These are phyloP conservation scores for Lanmaoa rubissima DNA, from an alignment of 768 basidiomycete genomes.

Conservation along the genomic window DNA sequence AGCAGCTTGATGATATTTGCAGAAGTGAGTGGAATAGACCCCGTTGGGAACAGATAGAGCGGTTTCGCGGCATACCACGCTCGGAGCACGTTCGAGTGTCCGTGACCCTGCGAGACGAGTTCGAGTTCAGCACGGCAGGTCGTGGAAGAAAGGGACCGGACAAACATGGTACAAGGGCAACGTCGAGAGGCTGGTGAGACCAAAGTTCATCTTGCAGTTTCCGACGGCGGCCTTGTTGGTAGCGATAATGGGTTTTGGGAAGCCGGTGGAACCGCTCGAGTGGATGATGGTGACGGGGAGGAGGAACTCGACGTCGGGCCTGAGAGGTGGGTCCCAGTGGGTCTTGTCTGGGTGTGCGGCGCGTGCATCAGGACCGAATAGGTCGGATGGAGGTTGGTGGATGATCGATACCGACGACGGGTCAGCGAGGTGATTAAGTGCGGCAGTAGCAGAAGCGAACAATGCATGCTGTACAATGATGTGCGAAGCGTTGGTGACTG, in stretches of 20 bases:
- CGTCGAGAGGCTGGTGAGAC: slow-evolving; percentile 20
- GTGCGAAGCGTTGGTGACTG: slow-evolving; percentile 20
- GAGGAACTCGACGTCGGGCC: slow-evolving; percentile 20
- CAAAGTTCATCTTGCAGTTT: slow-evolving; percentile 35
- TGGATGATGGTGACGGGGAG: slow-evolving; percentile 24
- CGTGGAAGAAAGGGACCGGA: background rate
- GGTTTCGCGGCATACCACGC: slow-evolving; percentile 42
- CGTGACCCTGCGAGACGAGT: slow-evolving; percentile 17
- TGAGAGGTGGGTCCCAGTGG: slow-evolving; percentile 19
- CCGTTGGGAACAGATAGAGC: slow-evolving; percentile 43
- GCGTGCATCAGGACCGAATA: slow-evolving; percentile 19
- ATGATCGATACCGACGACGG: slow-evolving; percentile 22
- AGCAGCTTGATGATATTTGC: slow-evolving; percentile 42
- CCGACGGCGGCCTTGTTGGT: slow-evolving; percentile 37
- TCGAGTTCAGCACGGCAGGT: background rate
- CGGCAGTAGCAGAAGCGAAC: slow-evolving; percentile 12
- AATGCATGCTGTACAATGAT: slow-evolving; percentile 21
- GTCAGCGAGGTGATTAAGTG: slow-evolving; percentile 19
- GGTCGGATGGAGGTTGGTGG: slow-evolving; percentile 19
- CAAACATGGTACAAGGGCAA: slow-evolving; percentile 35
- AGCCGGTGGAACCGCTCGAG: slow-evolving; percentile 42
- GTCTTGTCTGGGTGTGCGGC: slow-evolving; percentile 20
- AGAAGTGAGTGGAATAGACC: slow-evolving; percentile 45
- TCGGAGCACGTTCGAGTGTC: slow-evolving; percentile 34
- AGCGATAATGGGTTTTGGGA: slow-evolving; percentile 43